Evolutionary conservation across 352 stramenopile genomes (phyloP).

Genomic region (Hyaloperonospora brassicae): DNA sequence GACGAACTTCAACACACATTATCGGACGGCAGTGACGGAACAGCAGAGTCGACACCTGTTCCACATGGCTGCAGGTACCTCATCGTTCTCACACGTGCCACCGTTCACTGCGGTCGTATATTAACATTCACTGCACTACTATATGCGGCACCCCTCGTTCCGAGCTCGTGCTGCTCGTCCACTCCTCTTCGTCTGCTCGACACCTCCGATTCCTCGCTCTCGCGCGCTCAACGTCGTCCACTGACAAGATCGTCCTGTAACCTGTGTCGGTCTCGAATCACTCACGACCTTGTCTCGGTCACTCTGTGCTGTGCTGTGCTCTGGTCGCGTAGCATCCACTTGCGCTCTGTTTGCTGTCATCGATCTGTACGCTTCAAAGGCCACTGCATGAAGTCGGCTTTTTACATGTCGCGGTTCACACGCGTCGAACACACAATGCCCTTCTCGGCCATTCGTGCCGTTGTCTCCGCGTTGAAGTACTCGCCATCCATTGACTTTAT

Average conservation of each 20-base stretch:
- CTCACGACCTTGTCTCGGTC: too few relatives aligned
- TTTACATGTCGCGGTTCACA: slow-evolving; percentile 56
- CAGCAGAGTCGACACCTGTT: too few relatives aligned
- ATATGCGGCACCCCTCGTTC: background rate
- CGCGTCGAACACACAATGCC: slow-evolving; percentile 74
- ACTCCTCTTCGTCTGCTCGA: background rate
- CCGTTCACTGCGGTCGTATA: slow-evolving; percentile 1
- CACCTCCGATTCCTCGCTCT: background rate
- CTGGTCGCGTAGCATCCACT: background rate
- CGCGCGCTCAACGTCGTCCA: background rate
- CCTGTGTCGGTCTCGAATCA: too few relatives aligned
- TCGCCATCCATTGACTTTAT: slow-evolving; percentile 78
- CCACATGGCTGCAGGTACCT: too few relatives aligned
- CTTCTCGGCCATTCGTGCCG: slow-evolving; percentile 61
- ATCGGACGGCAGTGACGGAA: too few relatives aligned
- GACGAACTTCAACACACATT: too few relatives aligned
- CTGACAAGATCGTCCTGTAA: background rate
- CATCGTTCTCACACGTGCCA: background rate
- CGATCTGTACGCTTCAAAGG: slow-evolving; percentile 2
- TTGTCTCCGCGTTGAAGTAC: slow-evolving; percentile 65
- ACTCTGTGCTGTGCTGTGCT: too few relatives aligned
- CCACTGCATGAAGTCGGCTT: slow-evolving; percentile 7
- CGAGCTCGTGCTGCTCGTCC: background rate
- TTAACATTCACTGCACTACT: slow-evolving; percentile 2
- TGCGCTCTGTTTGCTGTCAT: slow-evolving; percentile 3